Evolutionary conservation across 768 basidiomycete species (phyloP).

Genomic region (Leccinum uliginosum): DNA sequence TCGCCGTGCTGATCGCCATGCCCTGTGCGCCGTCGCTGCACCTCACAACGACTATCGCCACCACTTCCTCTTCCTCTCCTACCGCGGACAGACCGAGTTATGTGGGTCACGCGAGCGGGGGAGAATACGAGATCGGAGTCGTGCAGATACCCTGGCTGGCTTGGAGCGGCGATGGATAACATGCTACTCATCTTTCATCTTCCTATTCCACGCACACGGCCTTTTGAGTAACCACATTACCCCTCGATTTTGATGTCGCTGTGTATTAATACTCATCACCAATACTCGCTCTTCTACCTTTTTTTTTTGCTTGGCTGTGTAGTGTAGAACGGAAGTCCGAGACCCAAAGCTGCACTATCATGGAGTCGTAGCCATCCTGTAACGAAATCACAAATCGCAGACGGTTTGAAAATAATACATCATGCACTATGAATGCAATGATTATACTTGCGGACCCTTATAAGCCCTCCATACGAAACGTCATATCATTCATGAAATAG

Average conservation of each 20-base stretch:
- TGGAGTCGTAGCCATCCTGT: neutral
- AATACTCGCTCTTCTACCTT: neutral
- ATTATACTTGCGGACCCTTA: neutral
- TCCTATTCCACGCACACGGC: neutral
- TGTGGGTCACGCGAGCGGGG: conserved; percentile 11
- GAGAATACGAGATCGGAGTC: conserved; percentile 46
- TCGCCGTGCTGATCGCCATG: conserved; percentile 47
- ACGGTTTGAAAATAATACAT: neutral
- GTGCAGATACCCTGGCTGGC: conserved; percentile 33
- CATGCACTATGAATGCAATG: neutral
- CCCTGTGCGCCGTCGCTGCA: conserved; percentile 25
- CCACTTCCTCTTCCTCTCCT: neutral
- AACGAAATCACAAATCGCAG: neutral
- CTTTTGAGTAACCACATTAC: neutral
- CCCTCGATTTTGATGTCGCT: neutral
- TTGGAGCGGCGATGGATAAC: conserved; percentile 2
- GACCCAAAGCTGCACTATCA: neutral
- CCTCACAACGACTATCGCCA: neutral
- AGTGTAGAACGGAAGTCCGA: conserved; percentile 9
- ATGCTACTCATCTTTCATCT: neutral
- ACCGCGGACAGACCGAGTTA: neutral
- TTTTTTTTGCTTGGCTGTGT: neutral
- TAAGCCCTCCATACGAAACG: neutral
- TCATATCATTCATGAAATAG: neutral
- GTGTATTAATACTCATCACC: neutral